Conservation (phyloP, 768 basidiomycete genomes). For the Holtermanniella nyarrowii region DNA sequence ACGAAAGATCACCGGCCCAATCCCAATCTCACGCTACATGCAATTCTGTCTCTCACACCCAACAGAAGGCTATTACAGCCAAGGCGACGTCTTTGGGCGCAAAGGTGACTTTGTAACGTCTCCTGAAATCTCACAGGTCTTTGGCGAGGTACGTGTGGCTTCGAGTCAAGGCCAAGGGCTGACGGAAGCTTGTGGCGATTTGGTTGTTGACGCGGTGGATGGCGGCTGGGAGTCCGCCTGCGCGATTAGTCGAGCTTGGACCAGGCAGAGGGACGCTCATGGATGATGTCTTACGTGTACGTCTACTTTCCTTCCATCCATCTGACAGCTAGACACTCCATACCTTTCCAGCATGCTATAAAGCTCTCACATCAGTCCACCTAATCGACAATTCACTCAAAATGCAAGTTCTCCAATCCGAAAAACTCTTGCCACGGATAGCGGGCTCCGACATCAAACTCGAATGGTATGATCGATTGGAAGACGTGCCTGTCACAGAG, state of each 20-base stretch:
- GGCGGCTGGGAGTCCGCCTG: slow-evolving; percentile 46
- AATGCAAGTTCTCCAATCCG: slow-evolving; percentile 56
- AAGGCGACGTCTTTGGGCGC: slow-evolving; percentile 65
- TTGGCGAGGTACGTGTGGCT: slow-evolving; percentile 69
- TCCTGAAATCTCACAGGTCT: slow-evolving; percentile 91
- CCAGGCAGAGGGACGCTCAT: slow-evolving; percentile 89
- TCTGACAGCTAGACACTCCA: slow-evolving; percentile 23
- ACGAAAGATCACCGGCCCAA: slow-evolving; percentile 69
- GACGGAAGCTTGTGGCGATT: slow-evolving; percentile 61
- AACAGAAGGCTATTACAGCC: slow-evolving; percentile 82
- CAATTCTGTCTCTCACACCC: slow-evolving; percentile 82
- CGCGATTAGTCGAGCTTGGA: slow-evolving; percentile 80
- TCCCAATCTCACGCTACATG: slow-evolving; percentile 84
- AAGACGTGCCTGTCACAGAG: slow-evolving; percentile 50
- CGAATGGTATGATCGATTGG: slow-evolving; percentile 64
- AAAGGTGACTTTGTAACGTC: slow-evolving; percentile 91
- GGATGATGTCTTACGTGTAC: slow-evolving; percentile 74
- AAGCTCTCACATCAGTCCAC: slow-evolving; percentile 48
- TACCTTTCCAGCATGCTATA: slow-evolving; percentile 20
- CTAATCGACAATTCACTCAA: slow-evolving; percentile 70
- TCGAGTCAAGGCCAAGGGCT: background rate
- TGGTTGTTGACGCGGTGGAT: slow-evolving; percentile 77
- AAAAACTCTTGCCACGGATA: slow-evolving; percentile 43
- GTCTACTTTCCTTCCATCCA: slow-evolving; percentile 22
- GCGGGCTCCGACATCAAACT: slow-evolving; percentile 37